phyloP scores from a whole-genome alignment of 1,139 yeast species.

The Debaryomyces udenii region DNA sequence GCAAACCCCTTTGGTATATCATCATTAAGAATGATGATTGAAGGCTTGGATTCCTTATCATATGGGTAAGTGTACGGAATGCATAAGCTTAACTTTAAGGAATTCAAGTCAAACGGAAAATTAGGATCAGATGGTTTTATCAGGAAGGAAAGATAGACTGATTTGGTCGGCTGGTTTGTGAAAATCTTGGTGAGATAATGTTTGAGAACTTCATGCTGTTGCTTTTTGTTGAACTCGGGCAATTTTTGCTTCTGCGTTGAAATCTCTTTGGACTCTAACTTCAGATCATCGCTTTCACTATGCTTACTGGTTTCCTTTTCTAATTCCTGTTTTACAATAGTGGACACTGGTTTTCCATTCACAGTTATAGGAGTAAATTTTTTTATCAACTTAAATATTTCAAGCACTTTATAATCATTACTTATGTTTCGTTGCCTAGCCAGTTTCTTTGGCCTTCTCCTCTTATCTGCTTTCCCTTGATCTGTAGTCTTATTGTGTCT shows the following conservation, averaged over 20 bases:
- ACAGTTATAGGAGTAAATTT: conserved; percentile 35
- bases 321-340: conserved; percentile 21
- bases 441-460: conserved; percentile 8
- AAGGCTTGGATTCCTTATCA: conserved; percentile 35
- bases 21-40: conserved; percentile 57
- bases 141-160: conserved; percentile 38
- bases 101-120: conserved; percentile 65
- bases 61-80: conserved; percentile 62
- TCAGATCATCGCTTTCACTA: conserved; percentile 11
- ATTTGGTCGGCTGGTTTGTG: conserved; percentile 19
- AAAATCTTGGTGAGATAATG: conserved; percentile 14
- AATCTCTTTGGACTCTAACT: conserved; percentile 4
- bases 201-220: conserved; percentile 3
- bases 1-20: conserved; percentile 77
- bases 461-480: neutral
- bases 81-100: conserved; percentile 52
- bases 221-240: neutral
- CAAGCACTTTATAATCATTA: conserved; percentile 19
- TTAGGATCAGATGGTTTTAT: conserved; percentile 72
- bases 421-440: neutral
- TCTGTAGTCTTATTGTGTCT: neutral
- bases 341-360: conserved; percentile 32
- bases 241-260: neutral
- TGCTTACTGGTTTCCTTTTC: conserved; percentile 15
- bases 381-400: conserved; percentile 32